Evolutionary conservation across 257 asterid genomes (phyloP).

Genomic region (Forsythia suspensa): DNA sequence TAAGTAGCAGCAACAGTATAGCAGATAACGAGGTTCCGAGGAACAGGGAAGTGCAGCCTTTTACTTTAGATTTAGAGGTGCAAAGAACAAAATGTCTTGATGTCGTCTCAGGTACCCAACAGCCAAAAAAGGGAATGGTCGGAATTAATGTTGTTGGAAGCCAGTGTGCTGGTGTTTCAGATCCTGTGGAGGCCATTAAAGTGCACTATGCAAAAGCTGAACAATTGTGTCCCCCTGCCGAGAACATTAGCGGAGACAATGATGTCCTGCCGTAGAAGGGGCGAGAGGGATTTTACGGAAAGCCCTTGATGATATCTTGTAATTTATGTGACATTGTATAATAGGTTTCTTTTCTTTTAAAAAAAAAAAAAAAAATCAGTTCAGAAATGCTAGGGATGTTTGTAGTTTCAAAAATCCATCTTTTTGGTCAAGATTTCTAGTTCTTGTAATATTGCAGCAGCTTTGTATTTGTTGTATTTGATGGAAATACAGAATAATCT

Average conservation of each 20-base stretch:
- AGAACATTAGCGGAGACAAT: slow-evolving; percentile 46
- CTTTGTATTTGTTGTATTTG: slow-evolving; percentile 82
- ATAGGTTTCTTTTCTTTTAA: slow-evolving; percentile 39
- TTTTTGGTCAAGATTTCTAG: slow-evolving; percentile 39
- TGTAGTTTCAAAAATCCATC: slow-evolving; percentile 26
- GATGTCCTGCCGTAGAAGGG: slow-evolving; percentile 68
- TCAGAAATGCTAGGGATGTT: slow-evolving; percentile 48
- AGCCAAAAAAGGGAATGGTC: slow-evolving; percentile 45
- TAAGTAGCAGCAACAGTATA: slow-evolving; percentile 37
- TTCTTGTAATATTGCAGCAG: slow-evolving; percentile 51
- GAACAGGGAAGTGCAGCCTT: slow-evolving; percentile 53
- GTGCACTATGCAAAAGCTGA: slow-evolving; percentile 73
- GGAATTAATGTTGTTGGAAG: slow-evolving; percentile 66
- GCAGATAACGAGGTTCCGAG: slow-evolving; percentile 45
- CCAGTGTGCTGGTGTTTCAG: slow-evolving; percentile 69
- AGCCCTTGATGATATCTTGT: slow-evolving; percentile 30
- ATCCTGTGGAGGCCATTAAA: slow-evolving; percentile 79
- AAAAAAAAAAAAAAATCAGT: neutral
- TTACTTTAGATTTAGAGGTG: slow-evolving; percentile 62
- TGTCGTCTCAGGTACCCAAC: slow-evolving; percentile 50
- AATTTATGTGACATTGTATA: slow-evolving; percentile 56
- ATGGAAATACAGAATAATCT: slow-evolving; percentile 66
- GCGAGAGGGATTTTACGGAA: slow-evolving; percentile 27
- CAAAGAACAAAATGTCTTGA: slow-evolving; percentile 67
- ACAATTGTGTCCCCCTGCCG: slow-evolving; percentile 37